phyloP scores from a whole-genome alignment of 768 basidiomycete species.

The Pleurotus cornucopiae region DNA sequence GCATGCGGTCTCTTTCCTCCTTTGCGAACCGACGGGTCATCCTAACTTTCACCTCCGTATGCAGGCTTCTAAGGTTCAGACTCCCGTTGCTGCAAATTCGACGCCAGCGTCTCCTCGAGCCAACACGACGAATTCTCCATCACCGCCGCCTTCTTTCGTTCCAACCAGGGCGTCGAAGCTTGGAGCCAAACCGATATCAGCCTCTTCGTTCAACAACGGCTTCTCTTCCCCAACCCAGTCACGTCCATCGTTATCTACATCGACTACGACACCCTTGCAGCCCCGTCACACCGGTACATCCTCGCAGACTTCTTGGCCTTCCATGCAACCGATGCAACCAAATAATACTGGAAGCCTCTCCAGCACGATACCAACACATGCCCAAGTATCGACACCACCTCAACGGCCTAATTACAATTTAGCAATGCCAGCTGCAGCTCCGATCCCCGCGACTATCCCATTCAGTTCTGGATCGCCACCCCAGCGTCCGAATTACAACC shows the following conservation, averaged over 20 bases:
- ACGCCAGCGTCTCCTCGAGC: neutral
- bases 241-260: conserved; percentile 17
- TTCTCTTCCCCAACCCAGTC: neutral
- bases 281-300: conserved; percentile 5
- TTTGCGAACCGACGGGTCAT: conserved; percentile 5
- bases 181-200: conserved; percentile 30
- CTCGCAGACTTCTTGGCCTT: neutral
- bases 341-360: neutral
- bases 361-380: conserved; percentile 9
- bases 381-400: conserved; percentile 11
- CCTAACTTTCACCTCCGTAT: neutral
- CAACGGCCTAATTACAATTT: conserved; percentile 26
- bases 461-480: conserved; percentile 16
- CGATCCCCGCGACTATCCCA: conserved; percentile 13
- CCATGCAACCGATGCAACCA: conserved; percentile 5
- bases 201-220: conserved; percentile 9
- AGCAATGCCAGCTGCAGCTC: conserved; percentile 15
- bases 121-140: conserved; percentile 9
- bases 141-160: conserved; percentile 26
- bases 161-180: conserved; percentile 28
- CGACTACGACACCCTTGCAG: conserved; percentile 16
- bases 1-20: conserved; percentile 14
- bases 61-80: conserved; percentile 16
- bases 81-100: conserved; percentile 22
- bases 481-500: conserved; percentile 11